A percentile compares a stretch with the other conserved stretches of the same genome.
These are phyloP conservation scores for Phytophthora syringae DNA, from an alignment of 352 stramenopile genomes.

Conservation along the genomic window DNA sequence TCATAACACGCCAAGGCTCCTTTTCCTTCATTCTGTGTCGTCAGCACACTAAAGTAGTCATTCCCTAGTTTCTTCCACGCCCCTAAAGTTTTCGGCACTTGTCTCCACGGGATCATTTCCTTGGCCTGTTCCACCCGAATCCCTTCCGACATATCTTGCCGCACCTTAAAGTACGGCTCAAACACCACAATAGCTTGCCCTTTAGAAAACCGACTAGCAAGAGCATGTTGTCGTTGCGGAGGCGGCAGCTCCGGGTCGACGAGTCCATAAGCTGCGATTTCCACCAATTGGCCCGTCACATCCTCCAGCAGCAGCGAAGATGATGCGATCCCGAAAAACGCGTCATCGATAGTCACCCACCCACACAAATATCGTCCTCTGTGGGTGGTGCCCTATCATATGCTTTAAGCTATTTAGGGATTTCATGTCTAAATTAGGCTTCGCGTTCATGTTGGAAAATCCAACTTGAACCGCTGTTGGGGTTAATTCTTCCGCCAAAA, in stretches of 20 bases:
- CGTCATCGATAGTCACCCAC: constrained; percentile 37
- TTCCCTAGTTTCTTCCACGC: constrained; percentile 32
- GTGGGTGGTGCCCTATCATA: constrained; percentile 36
- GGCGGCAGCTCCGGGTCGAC: constrained; percentile 13
- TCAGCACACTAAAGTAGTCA: constrained; percentile 20
- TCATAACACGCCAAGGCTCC: constrained; percentile 30
- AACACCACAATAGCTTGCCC: constrained; percentile 23
- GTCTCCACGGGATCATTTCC: constrained; percentile 22
- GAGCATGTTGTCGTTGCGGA: constrained; percentile 11
- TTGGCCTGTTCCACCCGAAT: constrained; percentile 27
- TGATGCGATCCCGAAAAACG: constrained; percentile 35
- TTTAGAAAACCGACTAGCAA: constrained; percentile 21
- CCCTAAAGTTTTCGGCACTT: constrained; percentile 16
- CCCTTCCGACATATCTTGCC: constrained; percentile 25
- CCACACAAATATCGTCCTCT: constrained; percentile 39
- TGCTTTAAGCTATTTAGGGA: constrained; percentile 26
- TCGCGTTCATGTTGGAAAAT: constrained; percentile 9
- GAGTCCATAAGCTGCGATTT: constrained; percentile 27
- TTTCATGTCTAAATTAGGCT: constrained; percentile 9
- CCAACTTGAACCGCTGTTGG: background rate
- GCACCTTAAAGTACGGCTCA: constrained; percentile 34
- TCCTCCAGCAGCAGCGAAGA: constrained; percentile 33
- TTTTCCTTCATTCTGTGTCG: constrained; percentile 10
- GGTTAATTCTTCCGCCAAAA: constrained; percentile 10
- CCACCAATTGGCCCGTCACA: constrained; percentile 24